phyloP scores from a whole-genome alignment of 768 basidiomycete genomes.

The Austroboletus festivus region DNA sequence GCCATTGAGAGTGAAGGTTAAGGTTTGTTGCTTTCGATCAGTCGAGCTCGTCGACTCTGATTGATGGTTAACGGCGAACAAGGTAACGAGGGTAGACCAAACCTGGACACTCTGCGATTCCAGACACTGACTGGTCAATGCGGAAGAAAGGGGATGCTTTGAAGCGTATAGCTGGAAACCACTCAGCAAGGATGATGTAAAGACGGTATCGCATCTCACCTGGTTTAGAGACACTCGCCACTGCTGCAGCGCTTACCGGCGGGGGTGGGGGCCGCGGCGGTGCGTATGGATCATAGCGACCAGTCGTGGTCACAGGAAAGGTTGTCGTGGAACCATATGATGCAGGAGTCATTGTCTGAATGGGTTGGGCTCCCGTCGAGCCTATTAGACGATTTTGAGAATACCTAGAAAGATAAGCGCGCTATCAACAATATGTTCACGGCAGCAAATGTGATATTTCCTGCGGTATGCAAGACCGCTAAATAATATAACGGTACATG shows the following conservation, averaged over 20 bases:
- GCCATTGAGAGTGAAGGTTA: slow-evolving; percentile 61
- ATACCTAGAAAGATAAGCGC: slow-evolving; percentile 23
- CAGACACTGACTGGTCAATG: slow-evolving; percentile 62
- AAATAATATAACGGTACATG: slow-evolving; percentile 8
- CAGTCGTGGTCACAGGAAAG: slow-evolving; percentile 29
- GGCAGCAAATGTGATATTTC: slow-evolving; percentile 1
- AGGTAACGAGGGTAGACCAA: slow-evolving; percentile 9
- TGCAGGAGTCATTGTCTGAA: slow-evolving; percentile 16
- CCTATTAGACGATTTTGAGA: slow-evolving; percentile 25
- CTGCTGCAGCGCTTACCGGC: slow-evolving; percentile 37
- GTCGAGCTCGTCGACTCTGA: slow-evolving; percentile 75
- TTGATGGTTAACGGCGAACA: slow-evolving; percentile 5
- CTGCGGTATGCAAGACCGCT: slow-evolving; percentile 7
- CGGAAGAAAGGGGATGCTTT: slow-evolving; percentile 77
- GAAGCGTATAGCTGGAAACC: slow-evolving; percentile 60
- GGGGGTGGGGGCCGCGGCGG: slow-evolving; percentile 48
- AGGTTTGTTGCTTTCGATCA: slow-evolving; percentile 65
- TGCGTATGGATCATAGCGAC: slow-evolving; percentile 66
- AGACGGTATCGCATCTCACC: slow-evolving; percentile 21
- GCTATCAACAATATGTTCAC: slow-evolving; percentile 16
- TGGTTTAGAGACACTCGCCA: slow-evolving; percentile 25
- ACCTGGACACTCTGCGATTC: slow-evolving; percentile 79
- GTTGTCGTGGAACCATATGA: slow-evolving; percentile 23
- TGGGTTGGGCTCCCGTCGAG: slow-evolving; percentile 22
- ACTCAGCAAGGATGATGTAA: slow-evolving; percentile 10